Evolutionary conservation across 108 stramenopile genomes (phyloP).

Genomic region (Cylindrotheca fusiformis): DNA sequence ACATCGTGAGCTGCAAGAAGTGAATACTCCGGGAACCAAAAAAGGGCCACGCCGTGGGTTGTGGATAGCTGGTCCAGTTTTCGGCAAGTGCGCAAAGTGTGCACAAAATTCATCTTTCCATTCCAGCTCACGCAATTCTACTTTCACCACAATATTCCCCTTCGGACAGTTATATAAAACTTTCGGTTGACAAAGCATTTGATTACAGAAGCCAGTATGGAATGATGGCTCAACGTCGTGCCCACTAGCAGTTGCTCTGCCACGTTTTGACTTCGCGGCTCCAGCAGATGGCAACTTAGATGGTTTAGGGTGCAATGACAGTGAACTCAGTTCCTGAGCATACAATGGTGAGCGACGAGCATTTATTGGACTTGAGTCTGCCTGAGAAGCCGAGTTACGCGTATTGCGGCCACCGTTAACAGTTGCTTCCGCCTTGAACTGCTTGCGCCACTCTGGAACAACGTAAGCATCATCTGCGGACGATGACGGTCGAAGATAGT

Average conservation of each 20-base stretch:
- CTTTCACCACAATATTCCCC: slow-evolving; percentile 73
- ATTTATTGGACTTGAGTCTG: neutral
- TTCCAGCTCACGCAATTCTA: slow-evolving; percentile 71
- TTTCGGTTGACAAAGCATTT: slow-evolving; percentile 74
- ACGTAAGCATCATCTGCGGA: slow-evolving; percentile 26
- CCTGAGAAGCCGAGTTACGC: neutral
- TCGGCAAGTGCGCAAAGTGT: slow-evolving; percentile 53
- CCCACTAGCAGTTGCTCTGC: slow-evolving; percentile 21
- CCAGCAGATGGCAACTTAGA: slow-evolving; percentile 4
- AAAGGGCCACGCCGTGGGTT: slow-evolving; percentile 77
- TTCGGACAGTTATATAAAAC: slow-evolving; percentile 65
- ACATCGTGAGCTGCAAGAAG: slow-evolving; percentile 64
- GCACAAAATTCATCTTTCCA: slow-evolving; percentile 51
- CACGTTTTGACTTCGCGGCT: slow-evolving; percentile 15
- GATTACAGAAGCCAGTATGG: slow-evolving; percentile 79
- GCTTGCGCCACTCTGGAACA: slow-evolving; percentile 41
- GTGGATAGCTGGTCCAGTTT: slow-evolving; percentile 55
- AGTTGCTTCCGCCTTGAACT: slow-evolving; percentile 68
- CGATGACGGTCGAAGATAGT: neutral
- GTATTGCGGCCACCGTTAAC: slow-evolving; percentile 53
- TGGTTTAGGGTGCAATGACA: slow-evolving; percentile 49
- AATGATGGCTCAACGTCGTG: slow-evolving; percentile 53
- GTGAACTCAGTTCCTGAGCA: slow-evolving; percentile 73
- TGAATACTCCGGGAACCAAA: slow-evolving; percentile 66
- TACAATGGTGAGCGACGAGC: slow-evolving; percentile 34